These are phyloP conservation scores for Fraxinus americana DNA, from an alignment of 257 asterid species.

Conservation along the genomic window DNA sequence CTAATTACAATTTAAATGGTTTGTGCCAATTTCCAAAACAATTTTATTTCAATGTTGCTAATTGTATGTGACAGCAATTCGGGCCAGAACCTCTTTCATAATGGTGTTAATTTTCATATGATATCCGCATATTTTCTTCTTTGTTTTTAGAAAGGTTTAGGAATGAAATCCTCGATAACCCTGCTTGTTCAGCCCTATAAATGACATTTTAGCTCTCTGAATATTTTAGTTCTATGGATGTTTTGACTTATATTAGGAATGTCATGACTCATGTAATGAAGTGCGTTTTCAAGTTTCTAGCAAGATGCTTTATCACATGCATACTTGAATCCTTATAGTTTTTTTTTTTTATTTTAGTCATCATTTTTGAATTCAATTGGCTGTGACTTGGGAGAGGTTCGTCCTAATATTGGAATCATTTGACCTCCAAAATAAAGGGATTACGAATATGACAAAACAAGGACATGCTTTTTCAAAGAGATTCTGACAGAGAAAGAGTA, in stretches of 20 bases:
- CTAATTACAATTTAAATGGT: neutral
- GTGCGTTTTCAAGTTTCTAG: neutral
- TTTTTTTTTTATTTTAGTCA: neutral
- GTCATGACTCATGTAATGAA: no score
- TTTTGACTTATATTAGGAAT: no score
- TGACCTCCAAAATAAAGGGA: conserved; percentile 1
- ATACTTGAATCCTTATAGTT: neutral
- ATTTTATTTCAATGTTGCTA: neutral
- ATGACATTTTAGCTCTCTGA: neutral
- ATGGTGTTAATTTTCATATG: neutral
- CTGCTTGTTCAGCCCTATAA: neutral
- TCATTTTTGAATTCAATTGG: neutral
- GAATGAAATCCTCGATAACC: neutral
- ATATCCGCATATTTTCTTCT: neutral
- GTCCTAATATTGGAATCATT: neutral
- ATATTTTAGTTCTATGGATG: neutral
- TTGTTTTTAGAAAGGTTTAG: neutral
- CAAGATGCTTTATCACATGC: neutral
- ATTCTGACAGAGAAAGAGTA: neutral
- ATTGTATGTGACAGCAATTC: neutral
- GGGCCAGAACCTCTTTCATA: neutral
- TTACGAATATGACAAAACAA: neutral
- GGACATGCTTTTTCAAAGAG: neutral
- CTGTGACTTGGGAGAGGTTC: neutral
- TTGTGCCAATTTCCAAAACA: neutral